Conservation (phyloP, 1,139 yeast genomes). For the Saccharomyces uvarum region DNA sequence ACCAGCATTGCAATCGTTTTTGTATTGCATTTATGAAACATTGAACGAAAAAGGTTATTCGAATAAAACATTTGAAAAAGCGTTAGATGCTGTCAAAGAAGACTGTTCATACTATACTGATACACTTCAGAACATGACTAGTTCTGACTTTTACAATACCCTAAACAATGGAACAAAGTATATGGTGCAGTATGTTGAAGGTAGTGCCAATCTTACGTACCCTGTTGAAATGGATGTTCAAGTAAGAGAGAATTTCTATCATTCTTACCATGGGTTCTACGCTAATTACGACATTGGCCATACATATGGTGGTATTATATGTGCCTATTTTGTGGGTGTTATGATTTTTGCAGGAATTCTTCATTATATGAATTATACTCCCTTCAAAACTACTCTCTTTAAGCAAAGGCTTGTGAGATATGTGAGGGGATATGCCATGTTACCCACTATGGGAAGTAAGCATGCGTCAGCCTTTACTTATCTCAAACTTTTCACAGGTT, state of each 20-base stretch:
- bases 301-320: slow-evolving; percentile 11
- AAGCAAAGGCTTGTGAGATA: slow-evolving; percentile 10
- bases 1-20: slow-evolving; percentile 22
- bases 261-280: slow-evolving; percentile 16
- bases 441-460: slow-evolving; percentile 14
- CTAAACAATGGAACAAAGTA: slow-evolving; percentile 14
- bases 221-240: slow-evolving; percentile 14
- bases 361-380: slow-evolving; percentile 12
- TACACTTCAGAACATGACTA: slow-evolving; percentile 6
- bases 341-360: slow-evolving; percentile 8
- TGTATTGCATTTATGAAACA: slow-evolving; percentile 16
- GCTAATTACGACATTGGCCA: slow-evolving; percentile 17
- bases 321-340: slow-evolving; percentile 12
- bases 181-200: slow-evolving; percentile 3
- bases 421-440: slow-evolving; percentile 13
- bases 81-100: slow-evolving; percentile 9
- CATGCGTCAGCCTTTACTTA: slow-evolving; percentile 16
- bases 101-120: slow-evolving; percentile 9
- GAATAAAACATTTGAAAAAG: slow-evolving; percentile 9
- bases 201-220: background rate
- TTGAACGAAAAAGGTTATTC: slow-evolving; percentile 7
- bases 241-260: slow-evolving; percentile 6
- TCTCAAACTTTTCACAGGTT: slow-evolving; percentile 12
- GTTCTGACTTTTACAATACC: slow-evolving; percentile 9
- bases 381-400: slow-evolving; percentile 8